Evolutionary conservation across 345 rosid genomes (phyloP), one percentile per base, ranked within the genome.

Genomic region (Salix arbutifolia): DNA sequence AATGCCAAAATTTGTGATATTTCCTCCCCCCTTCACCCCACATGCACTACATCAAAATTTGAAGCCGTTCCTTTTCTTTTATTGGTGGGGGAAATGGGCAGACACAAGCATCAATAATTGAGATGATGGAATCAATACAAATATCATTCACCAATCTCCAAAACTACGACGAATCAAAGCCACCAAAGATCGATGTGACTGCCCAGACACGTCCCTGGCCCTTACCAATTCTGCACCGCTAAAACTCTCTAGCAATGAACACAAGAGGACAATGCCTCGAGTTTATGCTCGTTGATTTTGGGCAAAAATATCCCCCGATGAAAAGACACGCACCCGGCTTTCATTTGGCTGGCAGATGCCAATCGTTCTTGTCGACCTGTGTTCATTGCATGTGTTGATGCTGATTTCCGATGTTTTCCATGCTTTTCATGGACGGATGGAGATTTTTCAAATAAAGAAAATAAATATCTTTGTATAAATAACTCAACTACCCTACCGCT

Each of bases 191-290:
- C 25, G n/a, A 46, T 46, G 50, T 13, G 13, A 46, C 50, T 12
- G 3, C 13, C 3, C 50, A 46, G 23, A 58, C 28, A 58, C 21
- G 70, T 37, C 28, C 5, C 18, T 13, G 23, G 28, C 52, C 42
- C 30, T 12, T 37, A 52, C 40, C 26, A 25, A 74, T 74, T 83
- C 78, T 77, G 58, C 67, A 72, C 86, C 82, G 80, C 62, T 56
- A 18, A 67, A 69, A 50, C 23, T 37, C 76, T 71, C 38, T 4
- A 25, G 44, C 69, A 0, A 60, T 53, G 35, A 66, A 21, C 53
- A 30, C 11, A 35, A 37, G 14, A 70, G 78, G 80, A 78, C 82
- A 72, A 69, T 8, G 8, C 3, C 18, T 19, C 30, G 75, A 52
- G 70, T 67, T 31, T 50, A 28, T 16, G 25, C 48, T 42, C 69